Base-by-base conservation (phyloP, 805 yeast species). In the Scheffersomyces lignosus region DNA sequence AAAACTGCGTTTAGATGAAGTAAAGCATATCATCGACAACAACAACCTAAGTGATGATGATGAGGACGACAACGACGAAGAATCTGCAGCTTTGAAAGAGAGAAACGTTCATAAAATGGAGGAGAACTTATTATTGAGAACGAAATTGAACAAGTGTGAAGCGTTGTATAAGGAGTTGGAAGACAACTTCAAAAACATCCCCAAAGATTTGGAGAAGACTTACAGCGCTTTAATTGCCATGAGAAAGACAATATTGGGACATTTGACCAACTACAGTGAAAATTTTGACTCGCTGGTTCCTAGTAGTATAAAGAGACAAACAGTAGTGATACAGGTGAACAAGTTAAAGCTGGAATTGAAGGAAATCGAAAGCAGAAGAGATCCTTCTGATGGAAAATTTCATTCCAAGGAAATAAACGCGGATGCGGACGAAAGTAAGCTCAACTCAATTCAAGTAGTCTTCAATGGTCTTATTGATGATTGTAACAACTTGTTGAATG, bases 381-480 rank as follows among this genome's bases (percentile, higher is more conserved):
- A 80, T 50, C 60, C 70, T 6, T 16, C 28, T 10, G 71, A 66
- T 36, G 90, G 85, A 15, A 69, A 73, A 46, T 81, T 83, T 52
- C 43, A 38, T 31, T 47, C 56, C 17, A 25, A 31, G 8, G 18
- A 14, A 6, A 20, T 22, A 6, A 20, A 10, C 24, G n/a, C n/a
- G n/a, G 41, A 37, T 5, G 56, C 53, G 10, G 45, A 62, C 5
- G 48, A 46, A 18, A 47, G 47, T 8, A 56, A 52, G 30, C 38
- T 52, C 15, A 50, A 47, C 9, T 46, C 59, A 3, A 46, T 60
- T 10, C 74, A 70, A 41, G 70, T 70, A 26, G 80, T 83, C 1
- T 60, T 84, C 34, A 83, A 83, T 53, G 91, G 90, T 5, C 65
- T 89, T 29, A 66, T 87, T 18, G 96, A 88, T 59, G 95, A 88